Percentiles rank a stretch among this genome's conserved stretches.
Conservation (phyloP, 129 eudicot species). For the Chrysanthemum seticuspe region DNA sequence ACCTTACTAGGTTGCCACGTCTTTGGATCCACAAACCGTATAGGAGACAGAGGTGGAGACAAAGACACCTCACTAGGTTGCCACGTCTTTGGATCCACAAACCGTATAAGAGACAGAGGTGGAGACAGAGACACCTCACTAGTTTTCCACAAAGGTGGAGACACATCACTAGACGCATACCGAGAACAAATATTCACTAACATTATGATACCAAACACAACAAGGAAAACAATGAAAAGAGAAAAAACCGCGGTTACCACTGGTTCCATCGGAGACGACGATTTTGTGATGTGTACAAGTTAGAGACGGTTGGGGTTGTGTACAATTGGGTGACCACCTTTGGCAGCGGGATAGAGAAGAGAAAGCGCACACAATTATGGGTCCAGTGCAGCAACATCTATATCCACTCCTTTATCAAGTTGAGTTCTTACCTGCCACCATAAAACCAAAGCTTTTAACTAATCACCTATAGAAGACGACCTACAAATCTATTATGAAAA, state of each 20-base stretch:
- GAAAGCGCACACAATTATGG: no score
- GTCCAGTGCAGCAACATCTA: no score
- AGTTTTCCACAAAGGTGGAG: neutral
- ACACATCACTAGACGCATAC: neutral
- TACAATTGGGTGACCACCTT: no score
- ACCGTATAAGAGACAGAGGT: neutral
- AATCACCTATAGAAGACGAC: no score
- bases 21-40: neutral
- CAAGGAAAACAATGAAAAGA: neutral
- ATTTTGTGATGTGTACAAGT: no score
- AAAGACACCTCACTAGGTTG: neutral
- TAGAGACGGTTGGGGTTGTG: no score
- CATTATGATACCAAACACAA: neutral
- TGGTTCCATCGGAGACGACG: neutral
- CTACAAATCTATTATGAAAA: no score
- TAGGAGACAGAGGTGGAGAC: neutral
- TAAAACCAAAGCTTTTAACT: no score
- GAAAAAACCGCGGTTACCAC: neutral
- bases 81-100: no score
- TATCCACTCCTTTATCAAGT: no score
- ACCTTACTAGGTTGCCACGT: neutral
- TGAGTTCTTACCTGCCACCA: no score
- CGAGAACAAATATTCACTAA: neutral
- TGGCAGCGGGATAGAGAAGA: no score
- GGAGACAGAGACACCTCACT: neutral